Evolutionary conservation across 495 filamentous ascomycete species (phyloP).

Genomic region (Aspergillus campestris): DNA sequence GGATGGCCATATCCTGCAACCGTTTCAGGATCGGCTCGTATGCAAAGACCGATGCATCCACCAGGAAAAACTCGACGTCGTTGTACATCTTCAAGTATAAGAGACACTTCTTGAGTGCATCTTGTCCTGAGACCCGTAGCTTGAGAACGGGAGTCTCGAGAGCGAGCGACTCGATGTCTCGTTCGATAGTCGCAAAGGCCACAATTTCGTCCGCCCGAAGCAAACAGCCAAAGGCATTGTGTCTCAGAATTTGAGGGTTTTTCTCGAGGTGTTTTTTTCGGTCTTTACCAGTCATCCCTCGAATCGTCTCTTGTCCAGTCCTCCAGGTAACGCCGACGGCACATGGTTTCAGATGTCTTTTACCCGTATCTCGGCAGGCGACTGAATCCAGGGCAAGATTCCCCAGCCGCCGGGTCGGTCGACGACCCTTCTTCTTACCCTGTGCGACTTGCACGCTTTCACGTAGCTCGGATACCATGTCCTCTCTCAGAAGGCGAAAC

Average conservation of each 20-base stretch:
- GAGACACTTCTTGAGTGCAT: slow-evolving; percentile 34
- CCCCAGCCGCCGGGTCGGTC: slow-evolving; percentile 15
- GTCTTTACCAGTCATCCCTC: slow-evolving; percentile 3
- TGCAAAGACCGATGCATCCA: slow-evolving; percentile 61
- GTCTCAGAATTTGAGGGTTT: slow-evolving; percentile 44
- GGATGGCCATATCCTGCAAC: slow-evolving; percentile 46
- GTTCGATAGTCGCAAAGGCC: slow-evolving; percentile 53
- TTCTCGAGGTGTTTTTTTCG: slow-evolving; percentile 41
- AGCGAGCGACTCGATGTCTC: slow-evolving; percentile 46
- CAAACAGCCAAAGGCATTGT: slow-evolving; percentile 55
- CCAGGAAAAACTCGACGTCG: slow-evolving; percentile 40
- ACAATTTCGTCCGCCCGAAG: slow-evolving; percentile 41
- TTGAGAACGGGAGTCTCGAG: slow-evolving; percentile 38
- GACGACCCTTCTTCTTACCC: slow-evolving; percentile 34
- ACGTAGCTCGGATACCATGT: slow-evolving; percentile 60
- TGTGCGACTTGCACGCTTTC: slow-evolving; percentile 46
- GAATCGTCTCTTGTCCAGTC: slow-evolving; percentile 21
- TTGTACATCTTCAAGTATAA: slow-evolving; percentile 25
- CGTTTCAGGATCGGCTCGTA: slow-evolving; percentile 60
- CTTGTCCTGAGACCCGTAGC: slow-evolving; percentile 42
- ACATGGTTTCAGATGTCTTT: slow-evolving; percentile 24
- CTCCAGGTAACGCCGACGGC: slow-evolving; percentile 39
- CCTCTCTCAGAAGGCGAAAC: slow-evolving; percentile 68
- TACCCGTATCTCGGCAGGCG: slow-evolving; percentile 14
- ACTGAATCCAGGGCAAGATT: slow-evolving; percentile 23